Percentiles rank a stretch among this genome's conserved stretches.
These are phyloP conservation scores for Tylopilus orsonianus DNA, from an alignment of 1,284 basidiomycete species.

Conservation along the genomic window DNA sequence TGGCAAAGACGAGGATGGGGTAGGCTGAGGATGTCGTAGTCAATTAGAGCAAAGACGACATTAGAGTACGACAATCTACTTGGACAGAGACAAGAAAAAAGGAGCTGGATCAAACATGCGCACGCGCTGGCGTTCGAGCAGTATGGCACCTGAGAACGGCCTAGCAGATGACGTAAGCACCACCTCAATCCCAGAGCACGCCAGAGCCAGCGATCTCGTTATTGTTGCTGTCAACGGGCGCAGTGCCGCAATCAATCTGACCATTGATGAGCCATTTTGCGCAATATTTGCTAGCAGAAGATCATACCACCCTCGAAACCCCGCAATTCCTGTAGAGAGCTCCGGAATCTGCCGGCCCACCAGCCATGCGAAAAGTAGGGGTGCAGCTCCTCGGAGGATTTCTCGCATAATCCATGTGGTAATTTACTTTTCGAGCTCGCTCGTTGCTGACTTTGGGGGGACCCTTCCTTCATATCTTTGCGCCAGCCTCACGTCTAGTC, in stretches of 20 bases:
- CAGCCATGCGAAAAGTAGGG: background rate
- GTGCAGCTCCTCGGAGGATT: background rate
- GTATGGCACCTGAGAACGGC: slow-evolving; percentile 20
- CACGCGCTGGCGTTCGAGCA: slow-evolving; percentile 17
- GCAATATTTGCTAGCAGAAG: slow-evolving; percentile 7
- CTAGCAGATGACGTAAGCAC: slow-evolving; percentile 22
- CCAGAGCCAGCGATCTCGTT: slow-evolving; percentile 2
- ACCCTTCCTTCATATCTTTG: background rate
- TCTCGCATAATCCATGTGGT: background rate
- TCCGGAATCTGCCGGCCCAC: background rate
- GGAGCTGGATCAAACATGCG: slow-evolving; percentile 24
- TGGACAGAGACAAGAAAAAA: slow-evolving; percentile 40
- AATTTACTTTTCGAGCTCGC: background rate
- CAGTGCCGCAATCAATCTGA: background rate
- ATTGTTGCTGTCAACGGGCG: slow-evolving; percentile 9
- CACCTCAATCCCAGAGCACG: slow-evolving; percentile 22
- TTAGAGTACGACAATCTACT: slow-evolving; percentile 31
- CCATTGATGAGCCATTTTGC: slow-evolving; percentile 8
- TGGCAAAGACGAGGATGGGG: slow-evolving; percentile 20
- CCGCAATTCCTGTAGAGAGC: slow-evolving; percentile 5
- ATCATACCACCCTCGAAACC: background rate
- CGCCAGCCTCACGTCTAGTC: background rate
- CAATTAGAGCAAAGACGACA: slow-evolving; percentile 30
- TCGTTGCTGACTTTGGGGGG: too few relatives aligned
- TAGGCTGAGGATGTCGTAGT: slow-evolving; percentile 10